phyloP scores from a whole-genome alignment of 768 basidiomycete species.

The Psilocybe tampanensis region DNA sequence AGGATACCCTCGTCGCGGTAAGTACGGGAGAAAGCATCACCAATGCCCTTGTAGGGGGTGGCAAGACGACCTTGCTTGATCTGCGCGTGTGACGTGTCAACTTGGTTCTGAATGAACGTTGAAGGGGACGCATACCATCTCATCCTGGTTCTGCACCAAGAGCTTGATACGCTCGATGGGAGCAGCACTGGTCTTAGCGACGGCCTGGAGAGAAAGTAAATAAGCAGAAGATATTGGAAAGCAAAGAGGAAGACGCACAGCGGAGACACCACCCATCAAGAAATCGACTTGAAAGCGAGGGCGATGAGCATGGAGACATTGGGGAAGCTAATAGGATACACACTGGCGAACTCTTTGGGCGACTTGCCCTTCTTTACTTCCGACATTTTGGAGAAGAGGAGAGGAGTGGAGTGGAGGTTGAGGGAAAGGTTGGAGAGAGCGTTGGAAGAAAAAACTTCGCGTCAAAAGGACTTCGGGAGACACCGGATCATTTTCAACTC shows the following conservation, averaged over 20 bases:
- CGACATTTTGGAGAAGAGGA: slow-evolving; percentile 62
- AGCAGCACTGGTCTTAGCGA: slow-evolving; percentile 98
- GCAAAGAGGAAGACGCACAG: slow-evolving; percentile 52
- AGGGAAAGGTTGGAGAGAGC: slow-evolving; percentile 41
- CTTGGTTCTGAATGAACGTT: slow-evolving; percentile 3
- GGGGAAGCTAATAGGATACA: slow-evolving; percentile 27
- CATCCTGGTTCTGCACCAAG: slow-evolving; percentile 98
- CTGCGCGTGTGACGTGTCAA: slow-evolving; percentile 51
- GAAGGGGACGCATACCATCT: slow-evolving; percentile 78
- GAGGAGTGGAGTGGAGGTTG: slow-evolving; percentile 58
- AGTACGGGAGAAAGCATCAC: slow-evolving; percentile 90
- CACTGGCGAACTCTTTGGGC: slow-evolving; percentile 89
- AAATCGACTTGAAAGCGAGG: slow-evolving; percentile 70
- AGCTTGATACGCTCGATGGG: slow-evolving; percentile 99
- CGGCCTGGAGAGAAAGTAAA: slow-evolving; percentile 65
- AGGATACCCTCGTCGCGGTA: slow-evolving; percentile 95
- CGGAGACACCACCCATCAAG: slow-evolving; percentile 96
- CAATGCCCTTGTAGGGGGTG: slow-evolving; percentile 94
- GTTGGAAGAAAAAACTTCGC: slow-evolving; percentile 46
- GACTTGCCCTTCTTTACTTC: slow-evolving; percentile 84
- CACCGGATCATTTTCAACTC: slow-evolving; percentile 50
- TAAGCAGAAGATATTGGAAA: background rate
- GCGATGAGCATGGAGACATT: slow-evolving; percentile 17
- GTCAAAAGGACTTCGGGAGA: slow-evolving; percentile 49
- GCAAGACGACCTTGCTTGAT: slow-evolving; percentile 99